A percentile compares a stretch with the other conserved stretches of the same genome.
These are phyloP conservation scores for Lepidopterella palustris DNA, from an alignment of 495 filamentous ascomycete species.

Conservation along the genomic window DNA sequence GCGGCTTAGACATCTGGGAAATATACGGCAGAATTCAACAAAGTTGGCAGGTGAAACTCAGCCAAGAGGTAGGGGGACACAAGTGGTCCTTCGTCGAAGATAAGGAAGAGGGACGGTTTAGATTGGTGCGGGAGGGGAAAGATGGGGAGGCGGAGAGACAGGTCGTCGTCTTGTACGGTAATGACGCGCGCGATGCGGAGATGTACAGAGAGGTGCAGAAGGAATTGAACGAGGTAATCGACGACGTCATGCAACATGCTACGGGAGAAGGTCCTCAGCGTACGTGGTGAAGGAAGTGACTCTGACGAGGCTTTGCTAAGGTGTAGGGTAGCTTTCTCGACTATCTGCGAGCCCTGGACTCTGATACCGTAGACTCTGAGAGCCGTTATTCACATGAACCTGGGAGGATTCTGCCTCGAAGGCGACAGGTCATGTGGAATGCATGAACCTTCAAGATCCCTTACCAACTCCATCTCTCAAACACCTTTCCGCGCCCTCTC, in stretches of 20 bases:
- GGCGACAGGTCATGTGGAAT: no score
- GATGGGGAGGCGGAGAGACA: background rate
- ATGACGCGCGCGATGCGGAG: background rate
- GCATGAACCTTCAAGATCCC: no score
- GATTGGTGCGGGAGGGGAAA: background rate
- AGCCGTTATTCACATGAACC: background rate
- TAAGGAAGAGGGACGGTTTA: background rate
- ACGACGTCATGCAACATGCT: background rate
- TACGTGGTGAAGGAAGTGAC: constrained; percentile 1
- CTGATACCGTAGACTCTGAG: background rate
- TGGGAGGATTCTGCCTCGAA: no score
- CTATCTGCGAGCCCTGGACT: background rate
- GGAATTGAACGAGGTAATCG: background rate
- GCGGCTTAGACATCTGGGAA: background rate
- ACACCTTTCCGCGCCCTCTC: no score
- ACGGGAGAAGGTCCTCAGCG: background rate
- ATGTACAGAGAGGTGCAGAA: background rate
- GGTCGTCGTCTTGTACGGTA: background rate
- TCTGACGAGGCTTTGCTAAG: background rate
- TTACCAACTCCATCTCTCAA: no score
- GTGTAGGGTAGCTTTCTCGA: background rate
- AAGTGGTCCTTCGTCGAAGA: background rate
- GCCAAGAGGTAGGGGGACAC: background rate
- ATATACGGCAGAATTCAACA: background rate
- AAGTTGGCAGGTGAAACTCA: background rate